A percentile compares a stretch with the other conserved stretches of the same genome.
Conservation (phyloP, 139 green algal species). For the Zygnema circumcarinatum region DNA sequence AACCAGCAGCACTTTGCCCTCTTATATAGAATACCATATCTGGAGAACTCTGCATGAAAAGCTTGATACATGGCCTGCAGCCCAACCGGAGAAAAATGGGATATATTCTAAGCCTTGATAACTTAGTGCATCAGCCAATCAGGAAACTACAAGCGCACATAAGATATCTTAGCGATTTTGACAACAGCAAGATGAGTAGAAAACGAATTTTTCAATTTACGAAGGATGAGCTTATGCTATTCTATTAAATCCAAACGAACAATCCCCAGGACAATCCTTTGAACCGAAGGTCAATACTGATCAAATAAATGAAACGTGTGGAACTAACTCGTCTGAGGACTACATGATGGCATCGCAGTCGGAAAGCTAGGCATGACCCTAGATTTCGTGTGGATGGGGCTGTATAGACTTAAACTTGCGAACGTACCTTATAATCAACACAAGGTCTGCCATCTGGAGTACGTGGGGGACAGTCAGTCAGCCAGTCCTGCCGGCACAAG, state of each 20-base stretch:
- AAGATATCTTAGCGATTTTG: too few relatives aligned
- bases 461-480: background rate
- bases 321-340: too few relatives aligned
- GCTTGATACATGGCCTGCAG: slow-evolving; percentile 28
- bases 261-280: too few relatives aligned
- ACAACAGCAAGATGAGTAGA: background rate
- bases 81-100: slow-evolving; percentile 1
- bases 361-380: background rate
- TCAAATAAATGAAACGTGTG: too few relatives aligned
- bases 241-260: too few relatives aligned
- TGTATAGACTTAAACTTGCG: background rate
- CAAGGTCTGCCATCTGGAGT: background rate
- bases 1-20: slow-evolving; percentile 7
- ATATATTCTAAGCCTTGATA: slow-evolving; percentile 10
- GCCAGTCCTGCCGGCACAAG: slow-evolving; percentile 15
- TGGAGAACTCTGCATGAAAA: background rate
- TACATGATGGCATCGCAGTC: background rate
- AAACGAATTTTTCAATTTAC: background rate
- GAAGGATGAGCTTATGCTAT: too few relatives aligned
- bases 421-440: background rate
- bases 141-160: too few relatives aligned
- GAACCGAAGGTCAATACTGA: background rate
- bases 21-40: slow-evolving; percentile 25
- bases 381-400: background rate
- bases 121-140: too few relatives aligned